Conservation (phyloP, 2,329 filamentous ascomycete genomes). For the Sarocladium oryzae region DNA sequence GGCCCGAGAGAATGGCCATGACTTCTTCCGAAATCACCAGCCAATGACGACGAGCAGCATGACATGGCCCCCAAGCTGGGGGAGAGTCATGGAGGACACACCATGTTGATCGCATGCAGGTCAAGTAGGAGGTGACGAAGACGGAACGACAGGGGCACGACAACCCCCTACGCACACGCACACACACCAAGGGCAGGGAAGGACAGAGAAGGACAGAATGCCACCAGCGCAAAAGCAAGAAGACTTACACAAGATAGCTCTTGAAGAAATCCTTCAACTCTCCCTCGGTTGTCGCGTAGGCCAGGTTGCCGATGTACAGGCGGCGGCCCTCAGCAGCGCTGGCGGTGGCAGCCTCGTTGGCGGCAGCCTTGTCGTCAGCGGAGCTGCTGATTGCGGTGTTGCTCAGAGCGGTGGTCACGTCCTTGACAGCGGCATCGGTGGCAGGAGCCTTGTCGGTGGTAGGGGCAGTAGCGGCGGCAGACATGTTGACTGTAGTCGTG, state of each 20-base stretch:
- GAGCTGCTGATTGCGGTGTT: conserved; percentile 58
- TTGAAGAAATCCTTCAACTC: conserved; percentile 99
- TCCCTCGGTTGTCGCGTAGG: conserved; percentile 99
- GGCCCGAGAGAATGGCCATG: too few species aligned
- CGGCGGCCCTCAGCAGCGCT: conserved; percentile 98
- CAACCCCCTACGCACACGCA: too few species aligned
- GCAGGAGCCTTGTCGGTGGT: conserved; percentile 52
- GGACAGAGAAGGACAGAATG: too few species aligned
- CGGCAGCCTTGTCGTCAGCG: conserved; percentile 51
- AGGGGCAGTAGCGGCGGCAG: conserved; percentile 55
- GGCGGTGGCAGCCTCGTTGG: conserved; percentile 88
- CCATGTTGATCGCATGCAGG: too few species aligned
- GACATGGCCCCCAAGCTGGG: too few species aligned
- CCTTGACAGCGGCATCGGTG: conserved; percentile 61
- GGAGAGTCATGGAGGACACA: too few species aligned
- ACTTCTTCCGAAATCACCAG: too few species aligned
- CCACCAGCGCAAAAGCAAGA: neutral
- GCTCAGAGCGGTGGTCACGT: conserved; percentile 68
- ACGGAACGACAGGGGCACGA: too few species aligned
- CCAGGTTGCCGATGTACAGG: conserved; percentile 99
- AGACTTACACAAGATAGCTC: conserved; percentile 94
- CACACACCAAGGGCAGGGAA: too few species aligned
- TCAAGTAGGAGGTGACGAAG: too few species aligned
- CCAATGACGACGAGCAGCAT: too few species aligned
- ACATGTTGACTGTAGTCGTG: conserved; percentile 61